Evolutionary conservation across 2,329 filamentous ascomycete species (phyloP), one percentile per base, ranked within the genome.

Genomic region (Venturia nashicola): DNA sequence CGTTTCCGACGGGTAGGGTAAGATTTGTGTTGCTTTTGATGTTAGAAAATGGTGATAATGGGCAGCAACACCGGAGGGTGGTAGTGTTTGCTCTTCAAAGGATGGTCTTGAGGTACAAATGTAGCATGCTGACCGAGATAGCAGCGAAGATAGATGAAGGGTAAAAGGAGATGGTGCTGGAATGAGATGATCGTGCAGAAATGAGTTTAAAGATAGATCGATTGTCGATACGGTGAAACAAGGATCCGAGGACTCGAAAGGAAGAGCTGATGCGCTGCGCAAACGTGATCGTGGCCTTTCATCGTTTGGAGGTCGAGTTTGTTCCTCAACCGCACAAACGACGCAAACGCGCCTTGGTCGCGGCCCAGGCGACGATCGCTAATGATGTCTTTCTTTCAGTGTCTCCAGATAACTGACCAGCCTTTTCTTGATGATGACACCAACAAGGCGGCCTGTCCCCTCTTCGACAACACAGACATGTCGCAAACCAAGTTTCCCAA

Each of bases 391-490:
- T 27, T 60, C 59, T 23, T 46, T 39, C 11, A 62, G 43, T 7
- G 12, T 46, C 16, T 64, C 62, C 27, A 64, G 27, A 64, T 61
- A 64, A 16, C 75, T 76, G 3, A 84, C 79, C 61, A 84, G 66
- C 62, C 82, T 72, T 74, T 85, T 85, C 76, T 84, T 85, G 65
- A 84, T 81, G 36, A 83, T 76, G 0, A 84, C 79, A 0, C 83
- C 82, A 3, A 82, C 71, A 59, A 83, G 70, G 66, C 68, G 74
- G 0, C 80, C 77, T 27, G 75, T 81, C 1, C 80, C 80, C 65
- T 82, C 79, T 66, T 82, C 80, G 1, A 79, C 76, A 6, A 85
- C 72, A 68, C 82, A 79, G 54, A 85, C 66, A 72, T 84, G 77
- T 65, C 82, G 72, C 67, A 84, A 66, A 0, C 82, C 83, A 51